A percentile compares a stretch with the other conserved stretches of the same genome.
Conservation (phyloP, 345 rosid species). For the Rhizophora apiculata region DNA sequence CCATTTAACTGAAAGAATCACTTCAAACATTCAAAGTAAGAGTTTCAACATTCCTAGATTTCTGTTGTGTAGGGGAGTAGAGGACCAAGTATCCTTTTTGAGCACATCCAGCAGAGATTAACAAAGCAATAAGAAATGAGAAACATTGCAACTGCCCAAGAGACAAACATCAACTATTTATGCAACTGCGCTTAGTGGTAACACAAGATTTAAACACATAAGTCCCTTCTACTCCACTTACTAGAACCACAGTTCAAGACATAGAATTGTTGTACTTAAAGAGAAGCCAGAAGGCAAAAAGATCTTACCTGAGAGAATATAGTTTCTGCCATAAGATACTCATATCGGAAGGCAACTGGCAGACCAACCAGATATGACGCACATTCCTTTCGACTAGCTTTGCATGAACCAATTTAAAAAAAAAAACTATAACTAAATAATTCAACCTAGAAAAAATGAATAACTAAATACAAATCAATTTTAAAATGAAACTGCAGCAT, state of each 20-base stretch:
- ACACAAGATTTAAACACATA: background rate
- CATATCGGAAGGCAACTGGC: conserved; percentile 94
- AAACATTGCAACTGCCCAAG: no score
- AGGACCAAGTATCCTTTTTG: no score
- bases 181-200: background rate
- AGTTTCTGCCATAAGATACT: conserved; percentile 98
- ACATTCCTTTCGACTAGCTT: conserved; percentile 99
- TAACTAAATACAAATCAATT: background rate
- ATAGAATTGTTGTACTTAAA: background rate
- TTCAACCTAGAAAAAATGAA: background rate
- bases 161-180: no score
- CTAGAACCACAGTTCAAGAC: background rate
- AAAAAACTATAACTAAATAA: conserved; percentile 21
- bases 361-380: conserved; percentile 89
- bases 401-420: conserved; percentile 58
- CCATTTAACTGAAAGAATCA: no score
- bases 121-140: no score
- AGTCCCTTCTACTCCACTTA: background rate
- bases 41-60: no score
- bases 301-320: conserved; percentile 85
- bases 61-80: no score
- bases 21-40: no score
- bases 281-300: conserved; percentile 9
- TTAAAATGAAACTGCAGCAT: background rate
- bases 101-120: no score